These are phyloP conservation scores for Orobanche coerulescens DNA, from an alignment of 257 asterid genomes.

Conservation along the genomic window DNA sequence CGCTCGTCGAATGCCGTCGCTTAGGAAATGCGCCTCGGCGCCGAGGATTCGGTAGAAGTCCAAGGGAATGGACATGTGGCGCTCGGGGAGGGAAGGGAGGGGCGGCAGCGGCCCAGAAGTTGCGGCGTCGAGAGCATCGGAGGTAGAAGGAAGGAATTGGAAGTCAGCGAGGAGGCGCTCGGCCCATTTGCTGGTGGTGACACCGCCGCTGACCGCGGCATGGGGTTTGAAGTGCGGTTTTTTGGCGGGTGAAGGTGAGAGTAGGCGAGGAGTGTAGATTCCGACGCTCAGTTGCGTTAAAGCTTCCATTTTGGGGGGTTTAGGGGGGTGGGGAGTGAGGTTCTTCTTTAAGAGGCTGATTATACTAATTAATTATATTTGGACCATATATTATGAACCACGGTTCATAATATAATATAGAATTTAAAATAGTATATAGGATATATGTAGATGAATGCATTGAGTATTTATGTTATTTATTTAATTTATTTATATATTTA, in stretches of 20 bases:
- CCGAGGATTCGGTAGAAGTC: conserved; percentile 86
- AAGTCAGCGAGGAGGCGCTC: conserved; percentile 92
- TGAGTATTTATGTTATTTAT: too few species aligned
- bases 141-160: conserved; percentile 79
- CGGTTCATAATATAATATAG: too few species aligned
- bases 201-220: conserved; percentile 59
- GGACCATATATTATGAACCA: too few species aligned
- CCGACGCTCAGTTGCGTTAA: conserved; percentile 44
- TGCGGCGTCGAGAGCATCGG: conserved; percentile 35
- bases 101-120: conserved; percentile 35
- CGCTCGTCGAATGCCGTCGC: conserved; percentile 89
- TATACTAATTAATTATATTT: too few species aligned
- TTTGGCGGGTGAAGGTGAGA: conserved; percentile 35
- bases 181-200: conserved; percentile 87
- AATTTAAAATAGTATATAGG: too few species aligned
- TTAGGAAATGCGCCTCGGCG: conserved; percentile 84
- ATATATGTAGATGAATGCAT: too few species aligned
- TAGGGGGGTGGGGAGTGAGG: background rate
- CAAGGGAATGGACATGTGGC: conserved; percentile 62
- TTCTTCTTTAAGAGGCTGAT: too few species aligned
- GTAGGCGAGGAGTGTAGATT: conserved; percentile 37
- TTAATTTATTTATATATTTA: too few species aligned
- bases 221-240: conserved; percentile 33
- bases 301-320: conserved; percentile 42
- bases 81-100: conserved; percentile 63